Evolutionary conservation across 1,284 basidiomycete species (phyloP).

Genomic region (Coniferiporia sulphurascens): DNA sequence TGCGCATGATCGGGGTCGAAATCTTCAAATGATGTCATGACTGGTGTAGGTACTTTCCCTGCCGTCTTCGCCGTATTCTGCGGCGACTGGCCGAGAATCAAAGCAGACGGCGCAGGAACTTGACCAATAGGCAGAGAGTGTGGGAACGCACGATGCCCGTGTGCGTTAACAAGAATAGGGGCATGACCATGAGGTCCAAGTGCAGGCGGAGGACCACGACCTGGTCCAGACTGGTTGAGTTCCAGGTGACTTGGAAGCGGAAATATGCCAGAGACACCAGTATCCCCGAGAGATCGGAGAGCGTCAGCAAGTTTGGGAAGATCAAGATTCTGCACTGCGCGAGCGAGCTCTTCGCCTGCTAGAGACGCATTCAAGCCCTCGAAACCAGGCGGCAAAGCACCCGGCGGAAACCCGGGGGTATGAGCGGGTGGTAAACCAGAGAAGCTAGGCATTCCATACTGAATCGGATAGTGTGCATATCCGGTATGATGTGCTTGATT

Average conservation of each 20-base stretch:
- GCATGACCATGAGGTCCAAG: no score
- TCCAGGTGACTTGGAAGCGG: slow-evolving; percentile 1
- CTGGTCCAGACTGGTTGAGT: background rate
- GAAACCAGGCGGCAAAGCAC: no score
- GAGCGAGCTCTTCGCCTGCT: slow-evolving; percentile 56
- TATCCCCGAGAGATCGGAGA: slow-evolving; percentile 57
- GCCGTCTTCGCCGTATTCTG: slow-evolving; percentile 33
- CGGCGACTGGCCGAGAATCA: slow-evolving; percentile 25
- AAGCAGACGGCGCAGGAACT: slow-evolving; percentile 26
- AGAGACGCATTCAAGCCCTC: slow-evolving; percentile 4
- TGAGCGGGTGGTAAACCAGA: background rate
- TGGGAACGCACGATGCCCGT: background rate
- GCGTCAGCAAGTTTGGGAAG: slow-evolving; percentile 62
- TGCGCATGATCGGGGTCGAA: slow-evolving; percentile 42
- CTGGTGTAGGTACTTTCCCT: slow-evolving; percentile 24
- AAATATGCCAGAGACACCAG: slow-evolving; percentile 31
- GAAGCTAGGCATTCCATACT: background rate
- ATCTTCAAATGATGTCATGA: slow-evolving; percentile 27
- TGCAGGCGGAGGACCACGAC: background rate
- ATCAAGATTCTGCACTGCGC: slow-evolving; percentile 65
- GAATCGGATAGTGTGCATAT: background rate
- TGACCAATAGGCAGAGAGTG: slow-evolving; percentile 19
- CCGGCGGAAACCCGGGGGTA: slow-evolving; percentile 39
- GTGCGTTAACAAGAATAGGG: background rate
- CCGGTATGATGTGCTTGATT: slow-evolving; percentile 14